A percentile compares a stretch with the other conserved stretches of the same genome.
Conservation (phyloP, 352 stramenopile species). For the Globisporangium paroecandrum region DNA sequence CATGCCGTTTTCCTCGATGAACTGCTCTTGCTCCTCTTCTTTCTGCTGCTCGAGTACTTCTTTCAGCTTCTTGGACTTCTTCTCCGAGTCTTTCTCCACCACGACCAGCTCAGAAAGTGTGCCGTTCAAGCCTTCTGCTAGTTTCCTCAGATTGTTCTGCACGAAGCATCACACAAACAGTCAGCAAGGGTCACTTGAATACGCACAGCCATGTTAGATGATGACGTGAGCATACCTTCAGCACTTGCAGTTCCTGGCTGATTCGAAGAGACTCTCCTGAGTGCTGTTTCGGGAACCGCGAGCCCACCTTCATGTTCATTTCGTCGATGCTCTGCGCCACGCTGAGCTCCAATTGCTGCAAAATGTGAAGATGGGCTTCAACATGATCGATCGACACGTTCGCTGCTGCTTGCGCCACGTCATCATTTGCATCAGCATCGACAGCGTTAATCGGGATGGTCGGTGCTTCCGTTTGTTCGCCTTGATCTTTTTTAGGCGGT, state of each 20-base stretch:
- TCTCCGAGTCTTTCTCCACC: constrained; percentile 76
- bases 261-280: constrained; percentile 27
- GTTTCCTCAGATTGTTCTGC: constrained; percentile 62
- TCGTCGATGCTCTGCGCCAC: constrained; percentile 66
- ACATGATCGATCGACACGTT: constrained; percentile 78
- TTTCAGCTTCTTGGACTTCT: constrained; percentile 77
- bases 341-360: constrained; percentile 64
- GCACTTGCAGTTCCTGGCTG: constrained; percentile 38
- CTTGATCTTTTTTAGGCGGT: neutral
- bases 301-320: constrained; percentile 27
- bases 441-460: neutral
- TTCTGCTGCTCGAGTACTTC: constrained; percentile 75
- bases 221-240: constrained; percentile 19
- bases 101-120: constrained; percentile 76
- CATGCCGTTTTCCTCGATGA: constrained; percentile 76
- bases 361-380: constrained; percentile 68
- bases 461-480: neutral
- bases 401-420: constrained; percentile 2
- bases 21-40: constrained; percentile 73
- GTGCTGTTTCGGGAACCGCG: constrained; percentile 26
- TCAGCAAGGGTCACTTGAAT: neutral
- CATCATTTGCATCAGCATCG: neutral
- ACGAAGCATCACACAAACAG: neutral
- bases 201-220: neutral
- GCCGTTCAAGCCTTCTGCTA: constrained; percentile 65